Evolutionary conservation across 192 early-diverging fungal genomes (phyloP).

Genomic region (Umbelopsis isabellina): DNA sequence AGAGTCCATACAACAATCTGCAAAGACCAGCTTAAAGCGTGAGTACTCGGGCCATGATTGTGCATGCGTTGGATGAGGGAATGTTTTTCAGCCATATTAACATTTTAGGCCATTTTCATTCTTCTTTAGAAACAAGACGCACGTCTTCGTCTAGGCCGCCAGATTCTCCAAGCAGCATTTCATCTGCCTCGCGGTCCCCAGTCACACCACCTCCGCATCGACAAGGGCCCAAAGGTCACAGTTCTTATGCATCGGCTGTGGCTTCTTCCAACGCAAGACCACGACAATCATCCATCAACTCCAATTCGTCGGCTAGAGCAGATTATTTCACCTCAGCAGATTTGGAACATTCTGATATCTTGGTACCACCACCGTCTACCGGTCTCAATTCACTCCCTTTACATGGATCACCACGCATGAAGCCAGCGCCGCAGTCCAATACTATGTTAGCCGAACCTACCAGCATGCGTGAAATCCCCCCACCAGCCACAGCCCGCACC

Average conservation of each 20-base stretch:
- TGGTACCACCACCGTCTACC: neutral
- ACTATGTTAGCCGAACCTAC: constrained; percentile 10
- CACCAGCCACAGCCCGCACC: constrained; percentile 31
- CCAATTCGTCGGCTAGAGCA: constrained; percentile 23
- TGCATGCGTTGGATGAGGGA: neutral
- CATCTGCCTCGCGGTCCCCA: constrained; percentile 33
- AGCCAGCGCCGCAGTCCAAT: constrained; percentile 22
- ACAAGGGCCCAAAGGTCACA: constrained; percentile 20
- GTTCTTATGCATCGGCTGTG: neutral
- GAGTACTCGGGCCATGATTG: neutral
- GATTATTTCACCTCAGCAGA: neutral
- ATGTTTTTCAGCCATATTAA: neutral
- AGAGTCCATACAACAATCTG: neutral
- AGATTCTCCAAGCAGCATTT: constrained; percentile 31
- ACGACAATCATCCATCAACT: constrained; percentile 24
- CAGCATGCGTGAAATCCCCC: constrained; percentile 29
- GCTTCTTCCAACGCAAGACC: neutral
- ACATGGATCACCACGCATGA: constrained; percentile 24
- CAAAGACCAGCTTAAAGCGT: constrained; percentile 2
- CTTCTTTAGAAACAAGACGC: constrained; percentile 3
- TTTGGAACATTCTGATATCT: neutral
- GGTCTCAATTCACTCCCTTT: constrained; percentile 13
- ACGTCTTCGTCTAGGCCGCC: constrained; percentile 1
- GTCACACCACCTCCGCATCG: constrained; percentile 24
- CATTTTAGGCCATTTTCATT: neutral